Base-by-base conservation (phyloP, 225 moss, liverwort and hornwort genomes). In the Anthoceros angustus region DNA sequence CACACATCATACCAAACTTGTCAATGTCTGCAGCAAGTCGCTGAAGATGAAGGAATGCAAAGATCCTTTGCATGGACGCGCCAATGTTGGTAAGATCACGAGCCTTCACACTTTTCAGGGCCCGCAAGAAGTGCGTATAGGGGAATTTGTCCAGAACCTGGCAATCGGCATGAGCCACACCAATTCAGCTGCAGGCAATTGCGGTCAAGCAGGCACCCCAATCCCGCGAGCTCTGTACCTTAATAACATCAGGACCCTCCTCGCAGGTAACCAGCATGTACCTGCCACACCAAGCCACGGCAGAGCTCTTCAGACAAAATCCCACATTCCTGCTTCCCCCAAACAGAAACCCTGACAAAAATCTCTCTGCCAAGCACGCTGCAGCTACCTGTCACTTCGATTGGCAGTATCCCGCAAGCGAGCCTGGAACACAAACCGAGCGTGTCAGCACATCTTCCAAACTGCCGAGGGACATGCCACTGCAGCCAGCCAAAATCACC, bases 101-200 rank as follows among this genome's bases (percentile, higher is more conserved):
- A 67, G 98, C 98, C 78, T 92, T 92, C 42, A 92, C 79, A 64
- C 89, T 87, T 79, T 98, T 98, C 72, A 98, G 67, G 43, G 87
- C 81, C 42, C 92, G 89, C 98, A 98, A 92, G 66, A 98, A 98
- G 72, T 92, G 73, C 61, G 92, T 83, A 65, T 92, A 98, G 25
- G 98, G 98, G 83, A 87, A 92, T 77, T 98, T 98, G 69, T 98
- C 98, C 67, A 98, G 82, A 75, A 91, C 98, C 98, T 98, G 41
- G 12, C 49, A 49, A 62, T 7, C 40, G 62, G 64, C 12, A 40
- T 41, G 42, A 18, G 62, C 9, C 7, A 15, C 8, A 55, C 14
- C 23, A 7, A 15, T 15, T 18, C 16, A 15, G 55, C 55, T 55
- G 55, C 55, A 18, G 7, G 12, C 8, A 55, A 55, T 7, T 18